Evolutionary conservation across 2,329 filamentous ascomycete species (phyloP), one percentile per base, ranked within the genome.

Genomic region (Aspergillaceae sp.): DNA sequence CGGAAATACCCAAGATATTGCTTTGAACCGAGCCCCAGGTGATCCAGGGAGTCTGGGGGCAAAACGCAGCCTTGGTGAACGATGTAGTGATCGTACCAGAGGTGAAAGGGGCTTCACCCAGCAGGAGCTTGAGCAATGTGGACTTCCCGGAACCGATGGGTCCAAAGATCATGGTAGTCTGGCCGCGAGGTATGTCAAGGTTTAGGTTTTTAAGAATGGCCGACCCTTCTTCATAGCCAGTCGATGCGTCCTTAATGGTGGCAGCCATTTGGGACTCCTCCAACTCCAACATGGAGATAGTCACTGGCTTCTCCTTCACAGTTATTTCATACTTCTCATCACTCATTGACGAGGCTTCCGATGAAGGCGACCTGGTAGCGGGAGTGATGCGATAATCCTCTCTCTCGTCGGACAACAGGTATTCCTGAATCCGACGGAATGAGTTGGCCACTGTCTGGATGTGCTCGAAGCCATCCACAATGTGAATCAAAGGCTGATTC

Each of bases 61-160:
- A 72, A 49, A 63, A 72, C 4, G 69, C 67, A 11, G 70, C 55
- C 37, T 61, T 61, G 4, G 55, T 41, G 1, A 60, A 57, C 0
- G 57, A 50, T 26, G 67, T 40, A 8, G 61, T 54, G n/a, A 70
- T 56, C 4, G 51, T 58, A 11, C 70, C 71, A 19, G 55, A 46
- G 3, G 59, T 43, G 28, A 56, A 60, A 2, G 65, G 61, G 0
- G 69, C 60, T 48, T 75, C 72, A 27, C 72, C 70, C 0, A 74
- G 63, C 10, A 75, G 54, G 11, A 65, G 62, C 47, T 72, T 71
- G 4, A 74, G 61, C 4, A 78, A 54, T 3, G 74, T 75, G 19
- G 74, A 76, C 48, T 78, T 78, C 3, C 75, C 75, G 48, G 70
- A 75, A 4, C 73, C 75, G 27, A 75, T 71, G 10, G 74, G 74